Base-by-base conservation (phyloP, 805 yeast genomes). In the Kodamaea sagamina region DNA sequence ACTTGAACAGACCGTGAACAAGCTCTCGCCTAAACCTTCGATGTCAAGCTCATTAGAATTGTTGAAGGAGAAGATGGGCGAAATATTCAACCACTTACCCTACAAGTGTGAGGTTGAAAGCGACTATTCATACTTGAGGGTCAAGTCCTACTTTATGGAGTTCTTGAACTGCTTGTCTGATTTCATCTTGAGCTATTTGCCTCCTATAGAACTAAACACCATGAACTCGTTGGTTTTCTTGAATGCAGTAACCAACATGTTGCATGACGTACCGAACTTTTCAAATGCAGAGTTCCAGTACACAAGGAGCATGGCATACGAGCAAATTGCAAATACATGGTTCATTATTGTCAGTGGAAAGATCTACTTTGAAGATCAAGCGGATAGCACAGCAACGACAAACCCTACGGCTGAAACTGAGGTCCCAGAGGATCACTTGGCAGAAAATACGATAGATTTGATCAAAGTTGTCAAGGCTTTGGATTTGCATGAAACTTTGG, bases 121-220 rank as follows among this genome's bases (percentile, higher is more conserved):
- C 36, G 96, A 88, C 60, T 88, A 88, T 57, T 80, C 90, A 4
- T 88, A 79, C 59, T 63, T 85, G 44, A 72, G 96, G 44, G 86
- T 89, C 27, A 81, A 85, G 54, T 78, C 84, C 5, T 63, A 70
- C 45, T 74, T 86, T 48, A 77, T 77, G 46, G 93, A 85, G 51
- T 86, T 88, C 52, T 74, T 86, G 47, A 71, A 74, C 48, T 80
- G 87, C 16, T 67, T 89, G 42, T 78, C 86, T 12, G 96, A 88
- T 61, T 87, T 83, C 58, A 81, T 86, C 4, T 68, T 84, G 45
- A 79, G 77, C 52, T 84, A 82, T 52, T 66, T 88, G 47, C 89
- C 93, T 15, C 92, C 92, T 2, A 72, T 77, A 40, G 88, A 83
- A 54, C 48, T 68, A 17, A 78, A 78, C 53, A 63, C 78, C 12